Conservation (phyloP, 2,329 filamentous ascomycete species). For the Bretziella fagacearum region DNA sequence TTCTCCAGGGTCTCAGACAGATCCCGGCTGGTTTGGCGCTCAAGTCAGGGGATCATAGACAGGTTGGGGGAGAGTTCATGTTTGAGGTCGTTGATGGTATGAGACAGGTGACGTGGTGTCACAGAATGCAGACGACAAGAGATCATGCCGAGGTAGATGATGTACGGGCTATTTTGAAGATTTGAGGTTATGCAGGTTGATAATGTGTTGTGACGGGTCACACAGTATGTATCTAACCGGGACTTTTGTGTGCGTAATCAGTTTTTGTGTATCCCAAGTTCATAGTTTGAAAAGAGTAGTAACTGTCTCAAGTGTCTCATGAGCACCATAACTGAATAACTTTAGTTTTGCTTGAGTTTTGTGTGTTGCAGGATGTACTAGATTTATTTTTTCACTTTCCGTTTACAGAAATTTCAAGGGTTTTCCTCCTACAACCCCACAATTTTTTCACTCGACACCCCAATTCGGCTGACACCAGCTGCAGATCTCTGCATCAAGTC, state of each 20-base stretch:
- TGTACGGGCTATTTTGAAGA: conserved; percentile 27
- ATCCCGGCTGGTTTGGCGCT: conserved; percentile 39
- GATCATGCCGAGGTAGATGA: conserved; percentile 59
- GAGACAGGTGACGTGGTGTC: conserved; percentile 59
- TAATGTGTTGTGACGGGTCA: too few species aligned
- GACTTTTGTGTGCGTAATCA: too few species aligned
- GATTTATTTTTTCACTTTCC: neutral
- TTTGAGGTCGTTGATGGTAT: conserved; percentile 39
- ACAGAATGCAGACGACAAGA: conserved; percentile 62
- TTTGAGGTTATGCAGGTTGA: too few species aligned
- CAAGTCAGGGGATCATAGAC: conserved; percentile 47
- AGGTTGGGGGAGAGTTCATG: conserved; percentile 66
- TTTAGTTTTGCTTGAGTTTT: too few species aligned
- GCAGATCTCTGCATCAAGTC: conserved; percentile 1
- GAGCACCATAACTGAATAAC: too few species aligned
- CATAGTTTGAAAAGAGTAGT: too few species aligned
- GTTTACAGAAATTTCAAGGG: neutral
- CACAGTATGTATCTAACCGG: too few species aligned
- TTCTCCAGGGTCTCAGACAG: conserved; percentile 43
- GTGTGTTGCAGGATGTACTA: too few species aligned
- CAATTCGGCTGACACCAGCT: conserved; percentile 4
- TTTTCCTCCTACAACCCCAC: conserved; percentile 2
- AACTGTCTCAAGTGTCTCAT: too few species aligned
- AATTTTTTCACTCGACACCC: neutral
- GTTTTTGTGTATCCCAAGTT: too few species aligned